Base-by-base conservation (phyloP, 1,139 yeast genomes). In the Sugiyamaella xylanicola region DNA sequence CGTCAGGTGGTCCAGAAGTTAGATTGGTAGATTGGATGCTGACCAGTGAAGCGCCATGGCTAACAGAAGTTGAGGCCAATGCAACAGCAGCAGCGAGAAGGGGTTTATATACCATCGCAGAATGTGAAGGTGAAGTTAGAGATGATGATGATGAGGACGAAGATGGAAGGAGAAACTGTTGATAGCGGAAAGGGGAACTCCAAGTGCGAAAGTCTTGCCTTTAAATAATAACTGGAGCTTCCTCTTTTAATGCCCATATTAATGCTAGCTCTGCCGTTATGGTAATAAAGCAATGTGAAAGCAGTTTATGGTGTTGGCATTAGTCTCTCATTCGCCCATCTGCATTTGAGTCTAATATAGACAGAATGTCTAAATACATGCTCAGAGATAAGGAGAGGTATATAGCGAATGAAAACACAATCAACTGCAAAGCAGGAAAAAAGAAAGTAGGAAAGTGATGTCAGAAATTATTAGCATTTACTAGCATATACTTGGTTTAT, bases 31-130 rank as follows among this genome's bases (percentile, higher is more conserved):
- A 7, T 4, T 48, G 42, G 5, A 16, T 16, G 5, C 21, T 27
- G 17, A n/a, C 13, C 37, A 32, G 9, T 2, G 52, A 15, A n/a
- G 52, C 52, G 22, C 39, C 52, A 27, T 27, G 27, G 37, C 32
- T 41, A 5, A 42, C 37, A 9, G 52, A 29, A 11, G 46, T 16
- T 20, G 52, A 40, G 3, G 40, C 46, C 40, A 41, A 20, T 2
- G 46, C 52, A 16, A 41, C 39, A 27, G 39, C 46, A 16, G 52
- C 52, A 16, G 52, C 52, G 5, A 48, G 20, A 20, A 48, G 25
- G 20, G 52, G 52, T 41, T 35, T 48, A 39, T 40, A 40, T 15
- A 48, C 52, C 52, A 48, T 48, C 19, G 19, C 25, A 13, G 9
- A n/a, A n/a, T n/a, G n/a, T n/a, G n/a, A n/a, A 40, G 16, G n/a